Evolutionary conservation across 768 basidiomycete species (phyloP).

Genomic region (Kwoniella dendrophila): DNA sequence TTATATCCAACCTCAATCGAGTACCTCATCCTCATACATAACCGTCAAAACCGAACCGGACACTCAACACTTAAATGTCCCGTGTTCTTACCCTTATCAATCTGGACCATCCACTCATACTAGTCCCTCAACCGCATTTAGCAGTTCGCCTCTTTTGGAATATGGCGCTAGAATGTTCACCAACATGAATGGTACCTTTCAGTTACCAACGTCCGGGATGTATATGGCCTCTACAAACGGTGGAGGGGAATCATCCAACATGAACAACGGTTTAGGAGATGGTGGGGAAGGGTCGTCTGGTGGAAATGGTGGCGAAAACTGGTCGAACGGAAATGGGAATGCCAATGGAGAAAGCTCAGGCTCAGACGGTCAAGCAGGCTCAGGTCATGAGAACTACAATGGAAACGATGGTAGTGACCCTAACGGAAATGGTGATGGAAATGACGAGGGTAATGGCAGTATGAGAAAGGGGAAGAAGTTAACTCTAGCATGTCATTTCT

Average conservation of each 20-base stretch:
- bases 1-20: background rate
- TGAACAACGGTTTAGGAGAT: constrained; percentile 12
- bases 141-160: constrained; percentile 13
- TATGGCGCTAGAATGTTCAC: constrained; percentile 16
- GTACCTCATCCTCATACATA: background rate
- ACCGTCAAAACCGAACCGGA: constrained; percentile 21
- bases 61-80: constrained; percentile 7
- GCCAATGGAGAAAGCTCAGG: constrained; percentile 3
- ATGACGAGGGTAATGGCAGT: background rate
- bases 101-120: background rate
- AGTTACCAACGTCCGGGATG: constrained; percentile 13
- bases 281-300: constrained; percentile 16
- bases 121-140: background rate
- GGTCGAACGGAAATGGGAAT: background rate
- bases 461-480: constrained; percentile 36
- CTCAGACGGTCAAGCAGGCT: constrained; percentile 6
- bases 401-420: constrained; percentile 14
- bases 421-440: constrained; percentile 16
- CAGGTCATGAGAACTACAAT: constrained; percentile 3
- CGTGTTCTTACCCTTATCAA: background rate
- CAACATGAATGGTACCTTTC: constrained; percentile 24
- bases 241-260: constrained; percentile 9
- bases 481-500: constrained; percentile 57
- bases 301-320: constrained; percentile 4
- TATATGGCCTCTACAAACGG: constrained; percentile 21